A percentile compares a stretch with the other conserved stretches of the same genome.
Conservation (phyloP, 305 asterid genomes). For the Caryopteris hybrid region DNA sequence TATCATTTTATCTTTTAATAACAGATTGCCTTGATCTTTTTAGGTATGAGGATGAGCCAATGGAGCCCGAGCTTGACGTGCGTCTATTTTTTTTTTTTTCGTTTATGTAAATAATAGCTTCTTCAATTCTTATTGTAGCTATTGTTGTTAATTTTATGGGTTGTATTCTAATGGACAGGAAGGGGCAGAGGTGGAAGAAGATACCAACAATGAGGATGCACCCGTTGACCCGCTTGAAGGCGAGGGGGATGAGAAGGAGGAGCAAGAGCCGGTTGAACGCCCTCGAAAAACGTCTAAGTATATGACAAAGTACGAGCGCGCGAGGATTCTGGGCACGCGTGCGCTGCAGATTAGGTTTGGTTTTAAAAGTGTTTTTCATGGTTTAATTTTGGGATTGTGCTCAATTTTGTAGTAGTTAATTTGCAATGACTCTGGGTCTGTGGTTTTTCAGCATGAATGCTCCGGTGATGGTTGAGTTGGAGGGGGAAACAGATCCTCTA, state of each 20-base stretch:
- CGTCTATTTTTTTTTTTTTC: constrained; percentile 4
- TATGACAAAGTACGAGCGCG: constrained; percentile 85
- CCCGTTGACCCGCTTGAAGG: constrained; percentile 37
- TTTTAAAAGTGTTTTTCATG: background rate
- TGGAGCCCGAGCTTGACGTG: constrained; percentile 74
- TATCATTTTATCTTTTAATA: background rate
- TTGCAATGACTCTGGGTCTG: background rate
- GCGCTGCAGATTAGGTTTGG: constrained; percentile 73
- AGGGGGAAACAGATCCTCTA: constrained; percentile 43
- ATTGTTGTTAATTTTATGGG: background rate
- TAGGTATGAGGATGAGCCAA: constrained; percentile 75
- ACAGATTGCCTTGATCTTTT: constrained; percentile 10
- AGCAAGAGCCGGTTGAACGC: constrained; percentile 46
- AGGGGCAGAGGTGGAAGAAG: constrained; percentile 63
- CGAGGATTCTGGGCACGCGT: constrained; percentile 74
- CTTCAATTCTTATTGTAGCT: background rate
- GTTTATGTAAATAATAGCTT: background rate
- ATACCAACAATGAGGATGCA: constrained; percentile 30
- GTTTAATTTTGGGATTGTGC: background rate
- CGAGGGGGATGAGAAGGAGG: constrained; percentile 47
- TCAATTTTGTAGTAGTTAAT: background rate
- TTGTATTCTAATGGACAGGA: constrained; percentile 36
- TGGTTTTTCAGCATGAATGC: constrained; percentile 55
- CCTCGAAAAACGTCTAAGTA: constrained; percentile 74
- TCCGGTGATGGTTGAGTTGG: constrained; percentile 73